Base-by-base conservation (phyloP, 2,329 filamentous ascomycete genomes). In the Sporothrix humicola region DNA sequence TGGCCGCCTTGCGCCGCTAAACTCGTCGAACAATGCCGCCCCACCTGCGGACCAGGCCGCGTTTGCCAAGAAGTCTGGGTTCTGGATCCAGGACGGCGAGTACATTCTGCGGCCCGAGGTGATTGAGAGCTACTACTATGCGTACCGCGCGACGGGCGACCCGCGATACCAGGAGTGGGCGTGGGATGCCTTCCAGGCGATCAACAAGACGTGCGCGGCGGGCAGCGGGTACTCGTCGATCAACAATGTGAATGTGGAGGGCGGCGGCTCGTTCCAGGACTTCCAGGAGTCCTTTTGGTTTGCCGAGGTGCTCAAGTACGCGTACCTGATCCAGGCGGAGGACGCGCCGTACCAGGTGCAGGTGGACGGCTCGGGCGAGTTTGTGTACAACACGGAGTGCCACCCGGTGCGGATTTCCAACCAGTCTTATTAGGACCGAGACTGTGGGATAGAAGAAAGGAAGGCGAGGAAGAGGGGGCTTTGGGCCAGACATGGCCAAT, bases 281-380 rank as follows among this genome's bases (percentile, higher is more conserved):
- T 91, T 91, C 80, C 92, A 95, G 85, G 93, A 97, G 83, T 95
- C 92, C 78, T 97, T 96, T 83, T 91, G 92, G 84, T 94, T 97
- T 81, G 93, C 94, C 0, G 94, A 97, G 84, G 92, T 94, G 75
- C 80, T 97, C 81, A 97, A 97, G 85, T 97, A 97, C 81, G 84
- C 87, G 73, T 97, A 93, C 82, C 80, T 97, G 77, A 92, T 93
- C 74, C 89, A 90, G 79, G 86, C 88, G 0, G 83, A 81, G 79
- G 91, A 93, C 46, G 89, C 85, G 2, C 79, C 81, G 4, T 86
- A 85, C 77, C 86, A 88, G 79, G 81, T 88, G 69, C 83, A 84
- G 76, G 81, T 82, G 12, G 81, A 81, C 61, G 80, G 82, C 66
- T 78, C 80, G n/a, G 87, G 87, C 76, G 73, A 82, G 74, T 89